Conservation (phyloP, 371 early-diverging fungal species). For the Mucor racemosus region DNA sequence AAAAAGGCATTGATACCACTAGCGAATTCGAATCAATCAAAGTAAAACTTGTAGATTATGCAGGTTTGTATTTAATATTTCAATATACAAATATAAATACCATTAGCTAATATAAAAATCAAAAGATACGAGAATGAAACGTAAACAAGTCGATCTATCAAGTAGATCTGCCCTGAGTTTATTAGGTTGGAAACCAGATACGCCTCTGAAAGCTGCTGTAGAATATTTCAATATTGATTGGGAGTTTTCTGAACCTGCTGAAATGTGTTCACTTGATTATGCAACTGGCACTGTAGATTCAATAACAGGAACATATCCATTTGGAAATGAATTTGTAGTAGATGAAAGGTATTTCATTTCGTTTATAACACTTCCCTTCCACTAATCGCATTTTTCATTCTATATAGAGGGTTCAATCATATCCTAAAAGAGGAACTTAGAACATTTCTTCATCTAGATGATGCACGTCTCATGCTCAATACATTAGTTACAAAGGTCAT, state of each 20-base stretch:
- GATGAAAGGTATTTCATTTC: slow-evolving; percentile 34
- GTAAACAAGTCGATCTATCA: slow-evolving; percentile 43
- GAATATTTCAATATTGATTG: slow-evolving; percentile 56
- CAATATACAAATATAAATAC: not conserved
- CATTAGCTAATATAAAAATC: not conserved
- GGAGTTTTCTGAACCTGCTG: slow-evolving; percentile 55
- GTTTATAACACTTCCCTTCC: too few relatives aligned
- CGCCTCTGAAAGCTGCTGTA: slow-evolving; percentile 43
- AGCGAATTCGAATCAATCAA: slow-evolving; percentile 30
- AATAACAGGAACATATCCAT: slow-evolving; percentile 36
- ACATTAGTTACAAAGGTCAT: slow-evolving; percentile 38
- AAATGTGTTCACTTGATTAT: slow-evolving; percentile 50
- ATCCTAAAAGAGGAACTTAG: slow-evolving; percentile 39
- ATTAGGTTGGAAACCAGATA: slow-evolving; percentile 45
- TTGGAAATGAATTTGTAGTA: slow-evolving; percentile 51
- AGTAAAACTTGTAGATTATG: slow-evolving; percentile 36
- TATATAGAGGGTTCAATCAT: slow-evolving; percentile 45
- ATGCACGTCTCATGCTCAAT: slow-evolving; percentile 38
- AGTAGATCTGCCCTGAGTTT: slow-evolving; percentile 43
- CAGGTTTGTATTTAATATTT: slow-evolving; percentile 25
- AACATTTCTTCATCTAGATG: slow-evolving; percentile 26
- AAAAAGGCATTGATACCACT: slow-evolving; percentile 18
- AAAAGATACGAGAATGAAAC: slow-evolving; percentile 34
- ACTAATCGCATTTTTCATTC: not conserved
- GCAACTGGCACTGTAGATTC: slow-evolving; percentile 43